These are phyloP conservation scores for Auricularia sp. DNA, from an alignment of 768 basidiomycete genomes.

Conservation along the genomic window DNA sequence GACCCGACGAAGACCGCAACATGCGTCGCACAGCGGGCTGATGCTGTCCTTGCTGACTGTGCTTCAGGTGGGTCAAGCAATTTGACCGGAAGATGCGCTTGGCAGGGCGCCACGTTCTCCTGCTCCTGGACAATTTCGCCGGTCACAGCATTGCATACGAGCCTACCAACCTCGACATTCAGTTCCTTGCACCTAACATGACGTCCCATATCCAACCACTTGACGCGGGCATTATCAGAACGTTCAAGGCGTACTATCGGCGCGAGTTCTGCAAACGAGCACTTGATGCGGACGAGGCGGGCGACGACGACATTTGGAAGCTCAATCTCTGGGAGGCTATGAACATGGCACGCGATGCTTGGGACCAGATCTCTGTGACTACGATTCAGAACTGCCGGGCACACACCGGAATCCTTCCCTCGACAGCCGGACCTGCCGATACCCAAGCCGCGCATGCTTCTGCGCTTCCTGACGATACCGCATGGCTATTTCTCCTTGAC, in stretches of 20 bases:
- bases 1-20: too few relatives aligned
- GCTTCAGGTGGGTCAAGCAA: constrained; percentile 21
- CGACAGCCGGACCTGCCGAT: background rate
- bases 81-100: constrained; percentile 19
- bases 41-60: background rate
- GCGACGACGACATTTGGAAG: constrained; percentile 25
- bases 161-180: constrained; percentile 22
- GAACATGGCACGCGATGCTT: constrained; percentile 23
- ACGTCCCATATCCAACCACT: constrained; percentile 29
- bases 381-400: constrained; percentile 30
- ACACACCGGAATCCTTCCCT: constrained; percentile 21
- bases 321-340: constrained; percentile 28
- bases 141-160: constrained; percentile 20
- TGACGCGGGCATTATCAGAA: constrained; percentile 28
- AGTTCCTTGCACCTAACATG: constrained; percentile 26
- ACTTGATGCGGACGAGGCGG: constrained; percentile 24
- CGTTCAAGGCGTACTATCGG: constrained; percentile 29
- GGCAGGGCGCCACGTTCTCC: constrained; percentile 16
- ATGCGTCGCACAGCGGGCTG: constrained; percentile 11
- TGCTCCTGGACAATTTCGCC: constrained; percentile 25
- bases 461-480: background rate
- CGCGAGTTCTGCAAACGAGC: constrained; percentile 15
- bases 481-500: background rate
- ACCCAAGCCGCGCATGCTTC: background rate
- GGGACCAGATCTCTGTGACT: constrained; percentile 18